Evolutionary conservation across 2,329 filamentous ascomycete species (phyloP).

Genomic region (Diaporthe citrichinensis): DNA sequence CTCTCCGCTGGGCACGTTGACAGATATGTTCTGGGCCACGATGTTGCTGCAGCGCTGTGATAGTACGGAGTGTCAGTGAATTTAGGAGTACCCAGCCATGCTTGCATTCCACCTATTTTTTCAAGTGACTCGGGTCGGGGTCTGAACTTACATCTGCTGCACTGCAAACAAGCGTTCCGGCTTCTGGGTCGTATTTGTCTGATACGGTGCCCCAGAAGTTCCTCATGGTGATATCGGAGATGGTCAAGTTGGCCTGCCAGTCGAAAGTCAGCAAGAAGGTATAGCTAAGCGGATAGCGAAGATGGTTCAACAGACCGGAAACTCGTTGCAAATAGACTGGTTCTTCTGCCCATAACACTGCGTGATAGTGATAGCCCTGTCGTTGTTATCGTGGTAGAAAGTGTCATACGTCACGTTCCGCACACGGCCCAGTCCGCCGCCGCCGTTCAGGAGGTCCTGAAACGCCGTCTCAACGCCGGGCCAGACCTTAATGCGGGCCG

Average conservation of each 20-base stretch:
- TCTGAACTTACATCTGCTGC: constrained; percentile 7
- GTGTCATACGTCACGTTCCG: constrained; percentile 65
- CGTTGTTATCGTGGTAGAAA: constrained; percentile 69
- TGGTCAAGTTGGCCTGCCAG: constrained; percentile 58
- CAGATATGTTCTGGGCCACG: constrained; percentile 12
- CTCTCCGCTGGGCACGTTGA: constrained; percentile 20
- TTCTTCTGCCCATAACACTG: constrained; percentile 68
- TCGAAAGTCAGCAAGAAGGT: neutral
- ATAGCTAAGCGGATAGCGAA: neutral
- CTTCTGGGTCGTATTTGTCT: neutral
- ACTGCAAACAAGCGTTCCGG: constrained; percentile 16
- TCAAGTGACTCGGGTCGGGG: neutral
- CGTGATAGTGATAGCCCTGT: constrained; percentile 72
- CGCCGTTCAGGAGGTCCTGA: constrained; percentile 32
- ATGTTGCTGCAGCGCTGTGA: constrained; percentile 16
- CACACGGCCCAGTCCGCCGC: constrained; percentile 38
- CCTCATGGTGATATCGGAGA: constrained; percentile 68
- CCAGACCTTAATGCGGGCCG: constrained; percentile 77
- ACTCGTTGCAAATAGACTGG: constrained; percentile 52
- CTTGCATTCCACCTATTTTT: neutral
- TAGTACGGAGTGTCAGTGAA: neutral
- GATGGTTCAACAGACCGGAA: constrained; percentile 39
- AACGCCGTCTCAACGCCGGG: constrained; percentile 55
- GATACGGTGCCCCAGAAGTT: constrained; percentile 58
- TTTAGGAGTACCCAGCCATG: too few relatives aligned